These are phyloP conservation scores for Monilinia vaccinii-corymbosi DNA, from an alignment of 2,329 filamentous ascomycete species.

Conservation along the genomic window DNA sequence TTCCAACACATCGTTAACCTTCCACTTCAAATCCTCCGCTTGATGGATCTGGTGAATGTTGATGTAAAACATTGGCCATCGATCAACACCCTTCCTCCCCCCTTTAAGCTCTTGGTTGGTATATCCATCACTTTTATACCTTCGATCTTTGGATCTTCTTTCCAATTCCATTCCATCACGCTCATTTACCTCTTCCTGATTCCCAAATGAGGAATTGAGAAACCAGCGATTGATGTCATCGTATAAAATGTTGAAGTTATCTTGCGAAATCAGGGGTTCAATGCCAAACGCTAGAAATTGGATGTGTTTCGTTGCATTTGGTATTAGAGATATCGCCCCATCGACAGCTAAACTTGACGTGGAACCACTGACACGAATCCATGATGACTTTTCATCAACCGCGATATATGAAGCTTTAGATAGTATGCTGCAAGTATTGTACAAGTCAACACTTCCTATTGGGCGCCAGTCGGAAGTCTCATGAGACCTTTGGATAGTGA, in stretches of 20 bases:
- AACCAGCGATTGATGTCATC: constrained; percentile 74
- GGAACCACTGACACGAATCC: constrained; percentile 63
- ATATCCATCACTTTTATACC: constrained; percentile 39
- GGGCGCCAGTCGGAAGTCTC: neutral
- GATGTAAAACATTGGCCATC: constrained; percentile 87
- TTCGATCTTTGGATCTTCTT: constrained; percentile 31
- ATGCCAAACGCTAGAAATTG: constrained; percentile 81
- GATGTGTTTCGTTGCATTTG: constrained; percentile 59
- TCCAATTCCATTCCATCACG: constrained; percentile 32
- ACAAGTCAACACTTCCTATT: constrained; percentile 11
- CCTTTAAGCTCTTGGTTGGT: constrained; percentile 43
- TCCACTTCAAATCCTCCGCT: constrained; percentile 1
- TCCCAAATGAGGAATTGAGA: constrained; percentile 65
- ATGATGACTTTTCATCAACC: constrained; percentile 43
- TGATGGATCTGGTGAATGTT: constrained; percentile 41
- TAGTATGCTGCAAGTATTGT: constrained; percentile 43
- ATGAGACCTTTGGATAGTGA: constrained; percentile 19
- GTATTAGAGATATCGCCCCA: constrained; percentile 62
- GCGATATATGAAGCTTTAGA: constrained; percentile 56
- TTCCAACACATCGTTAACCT: constrained; percentile 36
- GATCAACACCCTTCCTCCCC: constrained; percentile 58
- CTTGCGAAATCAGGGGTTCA: constrained; percentile 48
- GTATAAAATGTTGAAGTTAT: constrained; percentile 58
- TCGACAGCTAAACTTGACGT: constrained; percentile 51
- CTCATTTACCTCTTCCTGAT: constrained; percentile 38